Conservation (phyloP, 148 eudicot species). For the Diospyros kaki region DNA sequence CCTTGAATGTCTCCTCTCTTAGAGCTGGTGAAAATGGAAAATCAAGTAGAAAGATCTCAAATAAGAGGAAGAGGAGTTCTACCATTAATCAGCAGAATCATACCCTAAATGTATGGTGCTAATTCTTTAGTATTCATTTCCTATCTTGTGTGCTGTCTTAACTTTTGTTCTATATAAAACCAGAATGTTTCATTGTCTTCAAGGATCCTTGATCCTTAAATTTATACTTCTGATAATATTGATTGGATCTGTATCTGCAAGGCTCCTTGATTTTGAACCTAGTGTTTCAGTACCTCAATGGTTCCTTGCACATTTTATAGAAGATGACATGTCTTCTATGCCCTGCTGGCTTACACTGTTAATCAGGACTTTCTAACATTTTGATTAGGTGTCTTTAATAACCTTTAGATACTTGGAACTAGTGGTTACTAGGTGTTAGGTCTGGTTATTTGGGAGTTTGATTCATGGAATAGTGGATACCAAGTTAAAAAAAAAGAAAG, state of each 20-base stretch:
- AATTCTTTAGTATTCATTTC: slow-evolving; percentile 7
- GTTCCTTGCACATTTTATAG: too few relatives aligned
- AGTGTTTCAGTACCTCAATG: not conserved
- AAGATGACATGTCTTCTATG: not conserved
- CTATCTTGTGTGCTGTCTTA: not conserved
- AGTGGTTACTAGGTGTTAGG: not conserved
- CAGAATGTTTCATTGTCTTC: not conserved
- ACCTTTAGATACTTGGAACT: not conserved
- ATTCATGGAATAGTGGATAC: not conserved
- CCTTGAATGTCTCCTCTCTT: slow-evolving; percentile 20
- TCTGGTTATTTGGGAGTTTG: slow-evolving; percentile 3
- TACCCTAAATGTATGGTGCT: slow-evolving; percentile 33
- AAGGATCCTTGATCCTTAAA: not conserved
- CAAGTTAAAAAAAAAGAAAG: not conserved
- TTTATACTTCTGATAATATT: not conserved
- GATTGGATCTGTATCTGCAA: too few relatives aligned
- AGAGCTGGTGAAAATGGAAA: slow-evolving; percentile 24
- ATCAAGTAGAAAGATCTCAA: slow-evolving; percentile 15
- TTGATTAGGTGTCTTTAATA: not conserved
- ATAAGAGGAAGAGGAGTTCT: slow-evolving; percentile 27
- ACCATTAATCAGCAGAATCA: slow-evolving; percentile 20
- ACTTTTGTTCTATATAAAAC: not conserved
- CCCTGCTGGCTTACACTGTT: not conserved
- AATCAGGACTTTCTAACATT: not conserved
- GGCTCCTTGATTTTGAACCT: too few relatives aligned